Base-by-base conservation (phyloP, 106 monocot species). In the Dactylorhiza incarnata region DNA sequence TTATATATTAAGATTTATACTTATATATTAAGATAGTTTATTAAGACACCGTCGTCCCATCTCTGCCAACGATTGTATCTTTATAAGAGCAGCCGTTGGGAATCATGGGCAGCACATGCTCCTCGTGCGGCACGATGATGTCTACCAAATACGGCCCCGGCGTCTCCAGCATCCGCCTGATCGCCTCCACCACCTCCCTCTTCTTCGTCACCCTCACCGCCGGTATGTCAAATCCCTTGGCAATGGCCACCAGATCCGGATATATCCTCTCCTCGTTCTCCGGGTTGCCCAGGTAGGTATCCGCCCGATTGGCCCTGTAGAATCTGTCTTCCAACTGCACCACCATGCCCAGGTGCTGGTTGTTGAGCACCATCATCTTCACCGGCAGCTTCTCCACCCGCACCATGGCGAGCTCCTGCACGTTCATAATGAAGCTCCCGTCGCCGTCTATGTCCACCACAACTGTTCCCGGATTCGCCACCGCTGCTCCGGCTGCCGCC, bases 91-190 rank as follows among this genome's bases (percentile, higher is more conserved):
- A 87, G 25, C 87, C 91, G 74, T 87, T 89, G 17, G 95, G 95
- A 50, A 95, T 95, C 95, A 95, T 95, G 29, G 95, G 95, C 81
- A 95, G 66, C 63, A 91, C 95, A 79, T 95, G 95, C 73, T 95
- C 95, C 61, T 95, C 87, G 68, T 89, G 91, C 4, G 95, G 95
- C 51, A 95, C 91, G 25, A 95, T 78, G 17, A 91, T 74, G 77
- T 95, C 95, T 81, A 95, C 73, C 53, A 95, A 73, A 76, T 87
- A 95, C 0, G 91, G 95, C 7, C 95, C 95, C 45, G 89, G 85
- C 0, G 91, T 91, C 22, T 95, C 89, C 78, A 91, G 68, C 95
- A 95, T 95, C 80, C 70, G 72, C 75, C 52, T 82, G 13, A 91
- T 83, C 11, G 91, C 95, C 11, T 86, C 89, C 49, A 71, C 80